Evolutionary conservation across 2,329 filamentous ascomycete species (phyloP).

Genomic region (Epichloe hybrida): DNA sequence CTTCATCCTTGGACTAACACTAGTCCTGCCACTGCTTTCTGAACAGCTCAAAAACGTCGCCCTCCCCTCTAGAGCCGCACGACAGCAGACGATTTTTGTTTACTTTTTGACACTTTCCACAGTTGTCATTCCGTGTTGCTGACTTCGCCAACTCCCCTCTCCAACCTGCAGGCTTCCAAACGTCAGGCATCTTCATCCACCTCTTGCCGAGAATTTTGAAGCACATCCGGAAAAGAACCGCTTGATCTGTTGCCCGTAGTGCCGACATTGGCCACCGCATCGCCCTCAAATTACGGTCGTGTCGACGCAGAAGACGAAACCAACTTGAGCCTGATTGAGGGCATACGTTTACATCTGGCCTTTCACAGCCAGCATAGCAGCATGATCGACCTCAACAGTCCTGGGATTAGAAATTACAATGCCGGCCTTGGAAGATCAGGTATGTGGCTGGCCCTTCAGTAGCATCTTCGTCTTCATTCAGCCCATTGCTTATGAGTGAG

Average conservation of each 20-base stretch:
- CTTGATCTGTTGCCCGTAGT: slow-evolving; percentile 6
- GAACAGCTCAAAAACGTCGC: too few species aligned
- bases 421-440: not conserved
- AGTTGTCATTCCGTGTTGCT: not conserved
- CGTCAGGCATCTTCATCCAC: not conserved
- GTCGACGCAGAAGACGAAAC: slow-evolving; percentile 23
- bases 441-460: not conserved
- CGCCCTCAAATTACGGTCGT: slow-evolving; percentile 17
- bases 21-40: too few species aligned
- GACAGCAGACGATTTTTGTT: not conserved
- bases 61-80: too few species aligned
- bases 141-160: not conserved
- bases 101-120: not conserved
- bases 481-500: too few species aligned
- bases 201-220: not conserved
- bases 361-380: slow-evolving; percentile 2
- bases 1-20: too few species aligned
- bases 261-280: slow-evolving; percentile 9
- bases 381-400: not conserved
- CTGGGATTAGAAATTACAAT: not conserved
- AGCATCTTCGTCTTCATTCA: too few species aligned
- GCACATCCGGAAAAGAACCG: not conserved
- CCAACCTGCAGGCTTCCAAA: not conserved
- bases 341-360: slow-evolving; percentile 13
- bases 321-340: slow-evolving; percentile 17